These are phyloP conservation scores for Emericellopsis atlantica DNA, from an alignment of 2,329 filamentous ascomycete species.

Conservation along the genomic window DNA sequence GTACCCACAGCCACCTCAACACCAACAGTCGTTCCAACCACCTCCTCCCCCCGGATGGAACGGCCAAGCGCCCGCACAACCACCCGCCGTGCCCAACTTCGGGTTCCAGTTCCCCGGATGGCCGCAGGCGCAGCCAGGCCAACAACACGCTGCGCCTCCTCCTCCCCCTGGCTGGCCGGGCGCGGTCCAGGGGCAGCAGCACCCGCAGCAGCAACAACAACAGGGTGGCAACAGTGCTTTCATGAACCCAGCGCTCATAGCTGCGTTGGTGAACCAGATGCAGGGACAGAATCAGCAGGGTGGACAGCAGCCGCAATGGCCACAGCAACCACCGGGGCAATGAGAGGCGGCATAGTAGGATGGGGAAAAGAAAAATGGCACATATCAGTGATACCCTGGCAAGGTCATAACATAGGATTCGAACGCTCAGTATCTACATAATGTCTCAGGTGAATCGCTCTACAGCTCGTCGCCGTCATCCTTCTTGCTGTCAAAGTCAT, in stretches of 20 bases:
- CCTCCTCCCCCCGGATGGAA: constrained; percentile 6
- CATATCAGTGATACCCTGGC: background rate
- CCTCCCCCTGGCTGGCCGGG: constrained; percentile 24
- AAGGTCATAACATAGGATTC: too few species aligned
- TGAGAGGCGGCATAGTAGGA: constrained; percentile 4
- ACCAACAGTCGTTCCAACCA: constrained; percentile 5
- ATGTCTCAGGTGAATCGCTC: background rate
- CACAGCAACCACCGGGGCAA: constrained; percentile 13
- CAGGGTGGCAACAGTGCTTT: constrained; percentile 9
- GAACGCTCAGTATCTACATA: background rate
- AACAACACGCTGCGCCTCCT: constrained; percentile 23
- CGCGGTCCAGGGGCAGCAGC: constrained; percentile 15
- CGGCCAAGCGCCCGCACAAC: constrained; percentile 5
- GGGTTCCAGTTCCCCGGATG: constrained; percentile 31
- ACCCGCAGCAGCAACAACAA: constrained; percentile 10
- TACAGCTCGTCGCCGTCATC: constrained; percentile 23
- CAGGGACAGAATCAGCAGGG: constrained; percentile 16
- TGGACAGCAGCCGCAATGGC: constrained; percentile 14
- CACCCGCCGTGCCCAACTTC: constrained; percentile 14
- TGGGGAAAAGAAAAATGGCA: background rate
- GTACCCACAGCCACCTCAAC: constrained; percentile 6
- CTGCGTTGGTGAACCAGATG: constrained; percentile 32
- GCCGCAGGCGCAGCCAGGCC: constrained; percentile 21
- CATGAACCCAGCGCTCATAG: constrained; percentile 46
- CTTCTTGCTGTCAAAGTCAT: constrained; percentile 43